phyloP scores from a whole-genome alignment of 306 rosid species.

The Carpinus viminea region DNA sequence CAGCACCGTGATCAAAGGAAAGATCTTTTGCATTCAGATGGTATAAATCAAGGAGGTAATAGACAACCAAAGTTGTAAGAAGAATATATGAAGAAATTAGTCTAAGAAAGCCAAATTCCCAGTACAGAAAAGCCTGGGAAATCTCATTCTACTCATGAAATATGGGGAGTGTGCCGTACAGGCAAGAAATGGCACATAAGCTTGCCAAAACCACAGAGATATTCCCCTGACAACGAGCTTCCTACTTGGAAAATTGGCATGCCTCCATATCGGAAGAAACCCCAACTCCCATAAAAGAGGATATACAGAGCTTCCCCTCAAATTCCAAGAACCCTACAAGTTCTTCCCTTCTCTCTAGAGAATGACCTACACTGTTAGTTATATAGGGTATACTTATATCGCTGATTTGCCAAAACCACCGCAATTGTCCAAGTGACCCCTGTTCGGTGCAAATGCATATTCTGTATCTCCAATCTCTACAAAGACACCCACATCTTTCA shows the following conservation, averaged over 20 bases:
- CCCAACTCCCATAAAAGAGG: constrained; percentile 25
- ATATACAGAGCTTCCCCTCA: constrained; percentile 32
- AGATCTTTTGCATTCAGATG: constrained; percentile 22
- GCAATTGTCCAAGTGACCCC: constrained; percentile 30
- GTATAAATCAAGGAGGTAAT: neutral
- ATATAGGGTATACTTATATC: constrained; percentile 22
- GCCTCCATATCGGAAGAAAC: constrained; percentile 28
- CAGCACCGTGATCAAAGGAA: neutral
- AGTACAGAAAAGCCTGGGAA: constrained; percentile 42
- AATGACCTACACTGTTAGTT: constrained; percentile 34
- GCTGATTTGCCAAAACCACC: constrained; percentile 19
- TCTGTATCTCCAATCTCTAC: constrained; percentile 15
- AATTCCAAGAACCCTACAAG: constrained; percentile 28
- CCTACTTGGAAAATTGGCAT: constrained; percentile 34
- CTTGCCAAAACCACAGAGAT: constrained; percentile 28
- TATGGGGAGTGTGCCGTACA: constrained; percentile 25
- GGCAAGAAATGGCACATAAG: constrained; percentile 38
- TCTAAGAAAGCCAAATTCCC: constrained; percentile 45
- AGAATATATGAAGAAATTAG: constrained; percentile 33
- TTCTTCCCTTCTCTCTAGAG: constrained; percentile 37
- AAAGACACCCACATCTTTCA: constrained; percentile 13
- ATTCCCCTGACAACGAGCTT: constrained; percentile 16
- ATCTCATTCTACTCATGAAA: constrained; percentile 30
- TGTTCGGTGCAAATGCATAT: constrained; percentile 25
- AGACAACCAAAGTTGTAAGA: constrained; percentile 27